These are phyloP conservation scores for Fusarium sp. DNA, from an alignment of 2,329 filamentous ascomycete genomes.

Conservation along the genomic window DNA sequence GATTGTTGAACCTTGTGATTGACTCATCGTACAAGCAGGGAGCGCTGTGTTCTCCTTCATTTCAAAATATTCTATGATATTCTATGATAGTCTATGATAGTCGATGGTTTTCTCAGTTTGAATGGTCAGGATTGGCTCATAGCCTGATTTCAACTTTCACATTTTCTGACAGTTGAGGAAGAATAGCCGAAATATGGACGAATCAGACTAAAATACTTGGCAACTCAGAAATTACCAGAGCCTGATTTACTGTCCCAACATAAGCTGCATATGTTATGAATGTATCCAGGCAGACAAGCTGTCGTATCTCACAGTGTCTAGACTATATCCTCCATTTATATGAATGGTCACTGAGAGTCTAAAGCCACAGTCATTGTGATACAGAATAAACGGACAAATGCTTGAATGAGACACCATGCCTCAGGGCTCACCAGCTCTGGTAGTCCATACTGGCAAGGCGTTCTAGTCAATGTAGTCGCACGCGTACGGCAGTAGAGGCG, in stretches of 20 bases:
- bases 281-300: background rate
- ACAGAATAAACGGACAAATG: constrained; percentile 9
- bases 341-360: background rate
- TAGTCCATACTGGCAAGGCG: constrained; percentile 23
- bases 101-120: background rate
- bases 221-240: background rate
- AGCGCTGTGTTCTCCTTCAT: background rate
- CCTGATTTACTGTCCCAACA: background rate
- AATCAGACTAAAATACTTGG: background rate
- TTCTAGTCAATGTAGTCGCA: constrained; percentile 27
- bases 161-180: background rate
- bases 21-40: background rate
- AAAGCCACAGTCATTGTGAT: background rate
- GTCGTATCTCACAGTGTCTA: background rate
- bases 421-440: background rate
- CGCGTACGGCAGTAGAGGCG: background rate
- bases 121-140: background rate
- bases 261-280: background rate
- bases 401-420: constrained; percentile 3
- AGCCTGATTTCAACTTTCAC: background rate
- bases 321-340: background rate
- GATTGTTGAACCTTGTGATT: background rate
- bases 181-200: background rate
- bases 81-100: background rate
- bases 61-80: background rate